Conservation (phyloP, 495 filamentous ascomycete genomes). For the Penicillium robsamsonii region DNA sequence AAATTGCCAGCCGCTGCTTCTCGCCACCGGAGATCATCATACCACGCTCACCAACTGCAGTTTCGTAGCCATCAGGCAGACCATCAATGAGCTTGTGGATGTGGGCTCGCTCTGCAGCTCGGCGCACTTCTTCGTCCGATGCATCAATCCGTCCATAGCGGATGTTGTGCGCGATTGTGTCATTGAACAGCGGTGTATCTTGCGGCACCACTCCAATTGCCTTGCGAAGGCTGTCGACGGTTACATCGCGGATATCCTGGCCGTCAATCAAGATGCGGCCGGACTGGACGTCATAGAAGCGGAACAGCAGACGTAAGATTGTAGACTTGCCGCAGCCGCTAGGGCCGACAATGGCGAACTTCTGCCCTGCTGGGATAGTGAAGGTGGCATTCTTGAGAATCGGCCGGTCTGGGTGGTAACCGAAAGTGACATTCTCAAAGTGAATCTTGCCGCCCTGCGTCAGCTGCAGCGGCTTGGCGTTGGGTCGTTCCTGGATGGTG, state of each 20-base stretch:
- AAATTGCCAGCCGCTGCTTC: constrained; percentile 90
- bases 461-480: constrained; percentile 70
- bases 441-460: constrained; percentile 79
- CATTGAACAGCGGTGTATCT: constrained; percentile 95
- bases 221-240: constrained; percentile 75
- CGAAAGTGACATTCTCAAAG: constrained; percentile 94
- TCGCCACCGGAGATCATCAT: constrained; percentile 99
- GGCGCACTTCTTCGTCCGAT: constrained; percentile 65
- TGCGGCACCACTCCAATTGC: constrained; percentile 95
- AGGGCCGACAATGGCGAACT: constrained; percentile 92
- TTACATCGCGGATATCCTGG: constrained; percentile 85
- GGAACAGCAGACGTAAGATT: constrained; percentile 83
- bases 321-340: constrained; percentile 97
- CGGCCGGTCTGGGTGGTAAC: constrained; percentile 81
- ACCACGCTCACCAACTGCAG: constrained; percentile 90
- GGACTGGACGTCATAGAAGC: constrained; percentile 86
- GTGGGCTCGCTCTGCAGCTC: constrained; percentile 74
- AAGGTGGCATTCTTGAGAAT: constrained; percentile 83
- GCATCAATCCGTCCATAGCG: constrained; percentile 88
- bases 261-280: constrained; percentile 90
- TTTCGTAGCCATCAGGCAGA: constrained; percentile 84
- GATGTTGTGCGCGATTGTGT: constrained; percentile 93
- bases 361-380: constrained; percentile 92
- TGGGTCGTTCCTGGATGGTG: constrained; percentile 68
- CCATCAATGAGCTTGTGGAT: constrained; percentile 77